phyloP scores from a whole-genome alignment of 83 land plant species.

The Diphasiastrum complanatum region DNA sequence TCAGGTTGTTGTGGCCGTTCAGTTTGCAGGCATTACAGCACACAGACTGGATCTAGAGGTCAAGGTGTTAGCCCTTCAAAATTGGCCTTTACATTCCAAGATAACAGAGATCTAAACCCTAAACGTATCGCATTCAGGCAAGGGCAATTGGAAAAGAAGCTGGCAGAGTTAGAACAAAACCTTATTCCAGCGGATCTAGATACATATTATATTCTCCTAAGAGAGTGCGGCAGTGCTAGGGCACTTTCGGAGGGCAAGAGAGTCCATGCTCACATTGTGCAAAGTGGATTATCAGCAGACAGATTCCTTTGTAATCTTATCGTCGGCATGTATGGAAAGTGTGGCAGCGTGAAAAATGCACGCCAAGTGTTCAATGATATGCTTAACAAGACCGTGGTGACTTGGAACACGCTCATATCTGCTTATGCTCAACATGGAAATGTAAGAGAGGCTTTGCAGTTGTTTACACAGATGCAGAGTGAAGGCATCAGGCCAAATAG shows the following conservation, averaged over 20 bases:
- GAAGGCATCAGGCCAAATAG: constrained; percentile 36
- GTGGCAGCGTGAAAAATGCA: constrained; percentile 32
- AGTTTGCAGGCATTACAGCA: no score
- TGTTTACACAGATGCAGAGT: constrained; percentile 33
- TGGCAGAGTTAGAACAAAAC: no score
- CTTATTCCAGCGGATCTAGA: no score
- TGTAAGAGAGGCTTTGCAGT: constrained; percentile 27
- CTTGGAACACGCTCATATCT: constrained; percentile 51
- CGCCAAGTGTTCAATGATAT: constrained; percentile 30
- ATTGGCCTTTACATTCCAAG: no score
- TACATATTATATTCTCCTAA: no score
- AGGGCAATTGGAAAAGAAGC: no score
- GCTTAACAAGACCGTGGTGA: constrained; percentile 32
- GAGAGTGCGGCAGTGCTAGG: background rate
- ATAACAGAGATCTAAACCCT: no score
- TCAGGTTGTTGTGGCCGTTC: no score
- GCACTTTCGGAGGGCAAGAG: background rate
- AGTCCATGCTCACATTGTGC: background rate
- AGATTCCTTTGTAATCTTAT: constrained; percentile 5
- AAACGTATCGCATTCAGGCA: no score
- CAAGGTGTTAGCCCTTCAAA: no score
- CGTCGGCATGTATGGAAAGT: constrained; percentile 44
- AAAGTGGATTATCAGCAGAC: background rate
- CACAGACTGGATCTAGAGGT: no score
- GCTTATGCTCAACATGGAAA: constrained; percentile 41